phyloP scores from a whole-genome alignment of 2,329 filamentous ascomycete species.

The Aspergillus clavatus region DNA sequence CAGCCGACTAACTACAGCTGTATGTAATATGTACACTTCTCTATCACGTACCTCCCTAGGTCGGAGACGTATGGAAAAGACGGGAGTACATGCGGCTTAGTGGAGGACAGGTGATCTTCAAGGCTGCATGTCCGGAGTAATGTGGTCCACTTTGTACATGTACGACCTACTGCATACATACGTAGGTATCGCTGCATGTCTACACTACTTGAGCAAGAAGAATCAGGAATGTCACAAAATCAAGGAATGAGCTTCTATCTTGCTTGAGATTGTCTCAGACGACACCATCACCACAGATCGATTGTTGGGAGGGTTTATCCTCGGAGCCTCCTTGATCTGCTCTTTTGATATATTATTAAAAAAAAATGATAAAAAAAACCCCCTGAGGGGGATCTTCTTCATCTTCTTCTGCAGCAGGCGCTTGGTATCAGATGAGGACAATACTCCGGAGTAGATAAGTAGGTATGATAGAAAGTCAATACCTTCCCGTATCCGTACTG shows the following conservation, averaged over 20 bases:
- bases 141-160: conserved; percentile 12
- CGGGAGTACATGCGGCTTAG: conserved; percentile 7
- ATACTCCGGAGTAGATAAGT: too few species aligned
- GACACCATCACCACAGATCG: not conserved
- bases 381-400: too few species aligned
- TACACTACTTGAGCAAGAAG: too few species aligned
- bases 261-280: not conserved
- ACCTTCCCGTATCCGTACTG: too few species aligned
- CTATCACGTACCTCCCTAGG: too few species aligned
- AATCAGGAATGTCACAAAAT: conserved; percentile 5
- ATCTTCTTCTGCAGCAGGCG: too few species aligned
- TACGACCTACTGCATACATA: conserved; percentile 8
- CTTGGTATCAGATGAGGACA: too few species aligned
- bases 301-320: not conserved
- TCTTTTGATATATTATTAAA: not conserved
- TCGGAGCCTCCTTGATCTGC: not conserved
- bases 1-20: too few species aligned
- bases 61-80: too few species aligned
- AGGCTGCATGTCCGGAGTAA: conserved; percentile 19
- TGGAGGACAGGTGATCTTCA: conserved; percentile 19
- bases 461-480: too few species aligned
- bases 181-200: conserved; percentile 1
- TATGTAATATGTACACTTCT: not conserved
- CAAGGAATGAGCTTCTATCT: conserved; percentile 3
- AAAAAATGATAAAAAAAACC: too few species aligned